Conservation (phyloP, 2,329 filamentous ascomycete genomes). For the Sporothrix globosa region DNA sequence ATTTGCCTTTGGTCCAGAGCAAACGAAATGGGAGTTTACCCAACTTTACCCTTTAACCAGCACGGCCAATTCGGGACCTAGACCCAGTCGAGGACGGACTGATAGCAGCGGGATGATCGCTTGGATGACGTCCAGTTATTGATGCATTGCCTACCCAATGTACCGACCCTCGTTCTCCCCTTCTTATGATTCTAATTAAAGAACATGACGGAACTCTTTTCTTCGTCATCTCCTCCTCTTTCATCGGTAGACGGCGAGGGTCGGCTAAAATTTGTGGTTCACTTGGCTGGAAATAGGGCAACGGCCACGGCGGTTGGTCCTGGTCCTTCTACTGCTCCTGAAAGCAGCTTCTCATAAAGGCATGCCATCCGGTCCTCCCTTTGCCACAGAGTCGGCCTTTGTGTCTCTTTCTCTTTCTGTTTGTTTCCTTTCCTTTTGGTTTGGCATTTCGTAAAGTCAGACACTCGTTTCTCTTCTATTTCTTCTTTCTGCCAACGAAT, state of each 20-base stretch:
- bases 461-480: not conserved
- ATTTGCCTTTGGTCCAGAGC: not conserved
- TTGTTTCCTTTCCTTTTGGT: not conserved
- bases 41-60: slow-evolving; percentile 12
- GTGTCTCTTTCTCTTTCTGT: not conserved
- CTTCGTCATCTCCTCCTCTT: not conserved
- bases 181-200: slow-evolving; percentile 4
- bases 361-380: not conserved
- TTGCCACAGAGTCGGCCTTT: not conserved
- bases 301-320: not conserved
- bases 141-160: too few relatives aligned
- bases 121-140: not conserved
- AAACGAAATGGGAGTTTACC: not conserved
- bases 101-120: not conserved
- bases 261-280: slow-evolving; percentile 15
- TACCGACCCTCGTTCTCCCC: not conserved
- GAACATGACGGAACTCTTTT: slow-evolving; percentile 2
- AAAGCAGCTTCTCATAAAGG: not conserved
- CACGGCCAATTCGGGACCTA: not conserved
- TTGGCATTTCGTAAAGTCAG: not conserved
- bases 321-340: not conserved
- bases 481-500: not conserved
- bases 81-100: not conserved
- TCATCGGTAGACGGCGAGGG: not conserved
- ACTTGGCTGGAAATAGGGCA: not conserved